These are phyloP conservation scores for Penicillium concentricum DNA, from an alignment of 2,329 filamentous ascomycete species.

Conservation along the genomic window DNA sequence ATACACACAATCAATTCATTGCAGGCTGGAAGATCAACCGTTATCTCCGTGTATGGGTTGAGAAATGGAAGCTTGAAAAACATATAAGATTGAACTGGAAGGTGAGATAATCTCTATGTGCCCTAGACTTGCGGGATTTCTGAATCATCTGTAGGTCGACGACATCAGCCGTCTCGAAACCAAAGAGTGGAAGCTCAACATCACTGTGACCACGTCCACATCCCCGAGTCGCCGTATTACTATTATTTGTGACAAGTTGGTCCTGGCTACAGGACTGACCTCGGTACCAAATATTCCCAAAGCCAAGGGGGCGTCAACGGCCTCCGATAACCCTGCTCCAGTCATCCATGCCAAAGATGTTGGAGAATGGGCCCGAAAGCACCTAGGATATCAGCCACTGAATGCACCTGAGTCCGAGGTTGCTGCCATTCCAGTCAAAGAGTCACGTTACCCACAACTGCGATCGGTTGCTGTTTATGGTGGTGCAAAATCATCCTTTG, in stretches of 20 bases:
- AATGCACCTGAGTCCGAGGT: not conserved
- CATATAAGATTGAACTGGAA: slow-evolving; percentile 26
- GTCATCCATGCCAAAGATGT: slow-evolving; percentile 26
- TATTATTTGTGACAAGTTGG: slow-evolving; percentile 28
- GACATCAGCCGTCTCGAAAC: slow-evolving; percentile 20
- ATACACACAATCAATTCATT: slow-evolving; percentile 21
- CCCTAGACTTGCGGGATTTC: not conserved
- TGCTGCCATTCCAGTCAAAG: not conserved
- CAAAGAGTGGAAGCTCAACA: slow-evolving; percentile 24
- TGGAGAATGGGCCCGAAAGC: slow-evolving; percentile 21
- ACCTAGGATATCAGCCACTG: slow-evolving; percentile 24
- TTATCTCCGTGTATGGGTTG: slow-evolving; percentile 25
- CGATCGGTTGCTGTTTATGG: slow-evolving; percentile 24
- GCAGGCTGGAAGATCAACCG: slow-evolving; percentile 28
- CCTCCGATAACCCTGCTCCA: not conserved
- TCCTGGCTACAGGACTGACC: slow-evolving; percentile 29
- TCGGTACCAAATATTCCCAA: slow-evolving; percentile 25
- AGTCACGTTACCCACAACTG: not conserved
- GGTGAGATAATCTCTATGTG: slow-evolving; percentile 4
- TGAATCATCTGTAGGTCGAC: slow-evolving; percentile 14
- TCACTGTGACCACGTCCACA: slow-evolving; percentile 9
- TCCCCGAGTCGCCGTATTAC: not conserved
- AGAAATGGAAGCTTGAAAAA: slow-evolving; percentile 23
- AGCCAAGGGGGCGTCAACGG: not conserved
- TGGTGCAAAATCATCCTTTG: slow-evolving; percentile 28